Evolutionary conservation across 2,329 filamentous ascomycete species (phyloP).

Genomic region (Pseudocercospora eumusae): DNA sequence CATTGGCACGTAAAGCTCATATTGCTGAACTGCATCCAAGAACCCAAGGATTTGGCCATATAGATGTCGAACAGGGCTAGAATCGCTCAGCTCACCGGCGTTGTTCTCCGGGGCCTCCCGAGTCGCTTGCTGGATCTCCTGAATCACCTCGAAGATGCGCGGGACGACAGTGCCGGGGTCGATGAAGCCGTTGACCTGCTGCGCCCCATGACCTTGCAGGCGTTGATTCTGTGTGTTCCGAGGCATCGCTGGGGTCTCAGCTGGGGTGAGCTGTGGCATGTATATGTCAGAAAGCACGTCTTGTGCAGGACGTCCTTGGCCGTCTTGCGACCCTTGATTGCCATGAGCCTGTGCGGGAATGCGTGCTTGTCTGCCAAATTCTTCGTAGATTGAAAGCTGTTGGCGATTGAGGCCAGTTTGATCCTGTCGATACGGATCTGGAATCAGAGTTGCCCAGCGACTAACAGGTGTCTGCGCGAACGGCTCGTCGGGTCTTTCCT

Average conservation of each 20-base stretch:
- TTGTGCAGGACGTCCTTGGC: conserved; percentile 58
- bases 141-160: conserved; percentile 56
- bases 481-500: conserved; percentile 74
- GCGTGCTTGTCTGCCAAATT: conserved; percentile 85
- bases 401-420: conserved; percentile 75
- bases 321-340: conserved; percentile 60
- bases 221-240: conserved; percentile 58
- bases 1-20: conserved; percentile 44
- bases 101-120: conserved; percentile 60
- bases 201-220: conserved; percentile 37
- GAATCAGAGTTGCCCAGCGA: conserved; percentile 90
- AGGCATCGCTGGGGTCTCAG: conserved; percentile 62
- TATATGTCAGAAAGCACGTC: conserved; percentile 65
- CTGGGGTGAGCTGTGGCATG: conserved; percentile 63
- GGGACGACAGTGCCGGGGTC: conserved; percentile 57
- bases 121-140: conserved; percentile 58
- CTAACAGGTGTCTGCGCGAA: conserved; percentile 80
- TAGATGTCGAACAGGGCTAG: conserved; percentile 57
- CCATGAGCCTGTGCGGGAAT: conserved; percentile 51
- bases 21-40: conserved; percentile 56
- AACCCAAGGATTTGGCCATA: conserved; percentile 59
- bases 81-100: conserved; percentile 58
- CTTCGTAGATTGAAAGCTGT: conserved; percentile 94
- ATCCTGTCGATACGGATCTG: conserved; percentile 86
- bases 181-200: conserved; percentile 62